These are phyloP conservation scores for Penicillium sp. DNA, from an alignment of 2,329 filamentous ascomycete genomes.

Conservation along the genomic window DNA sequence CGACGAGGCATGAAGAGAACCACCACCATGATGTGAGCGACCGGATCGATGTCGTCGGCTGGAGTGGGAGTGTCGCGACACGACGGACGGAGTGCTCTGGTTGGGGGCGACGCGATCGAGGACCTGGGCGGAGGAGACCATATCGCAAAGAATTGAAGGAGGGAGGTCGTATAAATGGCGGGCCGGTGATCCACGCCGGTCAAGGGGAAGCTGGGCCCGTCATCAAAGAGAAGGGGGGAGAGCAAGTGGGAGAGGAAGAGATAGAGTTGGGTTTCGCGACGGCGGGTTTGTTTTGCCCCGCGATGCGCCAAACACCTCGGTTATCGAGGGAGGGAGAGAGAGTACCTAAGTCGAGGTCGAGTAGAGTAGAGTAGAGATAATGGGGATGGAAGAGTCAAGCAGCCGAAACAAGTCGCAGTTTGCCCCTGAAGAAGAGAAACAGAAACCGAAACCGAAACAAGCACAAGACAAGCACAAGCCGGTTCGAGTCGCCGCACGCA, in stretches of 20 bases:
- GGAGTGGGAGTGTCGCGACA: slow-evolving; percentile 64
- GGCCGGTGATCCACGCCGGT: background rate
- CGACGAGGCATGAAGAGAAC: slow-evolving; percentile 68
- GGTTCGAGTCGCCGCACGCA: too few species aligned
- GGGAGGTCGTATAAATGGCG: background rate
- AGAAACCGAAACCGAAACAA: too few species aligned
- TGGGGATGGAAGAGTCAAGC: too few species aligned
- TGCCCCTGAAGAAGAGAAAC: too few species aligned
- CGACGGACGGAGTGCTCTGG: slow-evolving; percentile 65
- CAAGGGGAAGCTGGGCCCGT: background rate
- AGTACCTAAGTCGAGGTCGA: too few species aligned
- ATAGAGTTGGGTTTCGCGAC: background rate
- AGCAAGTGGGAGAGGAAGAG: background rate
- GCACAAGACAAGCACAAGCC: too few species aligned
- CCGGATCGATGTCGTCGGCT: slow-evolving; percentile 74
- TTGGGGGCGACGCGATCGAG: slow-evolving; percentile 60
- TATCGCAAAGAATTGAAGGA: slow-evolving; percentile 21
- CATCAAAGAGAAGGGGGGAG: background rate
- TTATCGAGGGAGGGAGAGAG: too few species aligned
- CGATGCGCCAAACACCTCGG: background rate
- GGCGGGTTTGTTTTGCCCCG: background rate
- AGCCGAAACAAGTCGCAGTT: too few species aligned
- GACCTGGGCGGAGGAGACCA: slow-evolving; percentile 50
- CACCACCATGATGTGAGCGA: slow-evolving; percentile 75
- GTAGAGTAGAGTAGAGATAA: too few species aligned